Base-by-base conservation (phyloP, 2,329 filamentous ascomycete species). In the Epichloe festucae region DNA sequence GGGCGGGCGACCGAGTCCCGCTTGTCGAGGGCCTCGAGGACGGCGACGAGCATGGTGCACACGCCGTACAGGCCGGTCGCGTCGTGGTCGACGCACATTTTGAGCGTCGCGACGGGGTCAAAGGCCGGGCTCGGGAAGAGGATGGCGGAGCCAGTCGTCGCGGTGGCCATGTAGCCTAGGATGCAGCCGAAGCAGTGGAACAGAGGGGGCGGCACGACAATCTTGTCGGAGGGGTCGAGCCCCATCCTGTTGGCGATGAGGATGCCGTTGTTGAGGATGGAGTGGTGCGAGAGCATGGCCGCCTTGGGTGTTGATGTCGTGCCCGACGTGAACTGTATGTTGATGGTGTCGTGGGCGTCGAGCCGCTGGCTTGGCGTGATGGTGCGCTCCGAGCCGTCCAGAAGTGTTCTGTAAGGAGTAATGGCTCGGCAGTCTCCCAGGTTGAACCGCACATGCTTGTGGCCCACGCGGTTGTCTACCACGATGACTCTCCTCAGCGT, bases 281-380 rank as follows among this genome's bases (percentile, higher is more conserved):
- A 84, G 3, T 76, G 77, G 69, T 97, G 91, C 0, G 80, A 84
- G 35, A 98, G 77, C 71, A 89, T 94, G 1, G 91, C 91, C 0
- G 93, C 93, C 70, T 97, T 97, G 21, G 90, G 91, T 61, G 79
- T 75, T 0, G 87, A 87, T 0, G 93, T 97, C 0, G 93, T 97
- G n/a, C 91, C 93, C 0, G 85, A 91, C 0, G 93, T 98, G 71
- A 97, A 97, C 66, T 97, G 91, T 57, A 97, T 95, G 64, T 96
- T 97, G 58, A 94, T 84, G 2, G 85, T 81, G 48, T 97, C 91
- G 54, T 78, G 65, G 0, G 81, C 73, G 15, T 72, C 58, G 1
- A 84, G 72, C 0, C 70, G 70, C 23, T 65, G 51, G 50, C 76
- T 72, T 0, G 77, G 75, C 19, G 55, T 61, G 2, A 80, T 60